phyloP scores from a whole-genome alignment of 1,284 basidiomycete species.

The Melampsora larici-populina region DNA sequence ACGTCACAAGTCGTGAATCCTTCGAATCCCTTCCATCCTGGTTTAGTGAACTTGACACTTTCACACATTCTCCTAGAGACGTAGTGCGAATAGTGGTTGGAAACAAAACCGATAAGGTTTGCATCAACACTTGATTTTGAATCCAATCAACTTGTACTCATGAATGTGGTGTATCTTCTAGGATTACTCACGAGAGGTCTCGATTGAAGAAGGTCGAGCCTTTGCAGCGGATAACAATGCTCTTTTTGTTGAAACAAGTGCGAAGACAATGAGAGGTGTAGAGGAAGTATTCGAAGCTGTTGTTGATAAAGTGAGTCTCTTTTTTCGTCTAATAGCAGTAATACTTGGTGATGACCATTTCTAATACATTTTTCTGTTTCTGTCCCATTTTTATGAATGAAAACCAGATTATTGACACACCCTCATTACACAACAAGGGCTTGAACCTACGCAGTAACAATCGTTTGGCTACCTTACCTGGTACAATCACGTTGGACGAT shows the following conservation, averaged over 20 bases:
- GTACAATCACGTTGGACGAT: conserved; percentile 27
- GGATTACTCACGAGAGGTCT: conserved; percentile 85
- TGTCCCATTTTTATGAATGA: background rate
- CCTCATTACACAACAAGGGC: conserved; percentile 52
- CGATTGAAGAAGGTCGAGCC: conserved; percentile 70
- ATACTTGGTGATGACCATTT: background rate
- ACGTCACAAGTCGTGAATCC: conserved; percentile 82
- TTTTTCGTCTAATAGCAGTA: background rate
- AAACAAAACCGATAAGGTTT: conserved; percentile 91
- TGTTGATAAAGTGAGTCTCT: conserved; percentile 61
- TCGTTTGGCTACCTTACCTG: conserved; percentile 19
- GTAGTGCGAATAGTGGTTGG: conserved; percentile 92
- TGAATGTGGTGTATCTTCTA: conserved; percentile 50
- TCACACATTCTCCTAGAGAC: conserved; percentile 65
- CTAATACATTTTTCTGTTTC: background rate
- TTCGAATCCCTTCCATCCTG: conserved; percentile 89
- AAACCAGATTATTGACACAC: conserved; percentile 54
- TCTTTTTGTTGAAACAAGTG: conserved; percentile 79
- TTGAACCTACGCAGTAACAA: background rate
- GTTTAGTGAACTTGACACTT: conserved; percentile 92
- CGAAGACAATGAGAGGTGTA: conserved; percentile 61
- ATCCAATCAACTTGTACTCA: conserved; percentile 2
- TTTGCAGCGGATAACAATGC: conserved; percentile 79
- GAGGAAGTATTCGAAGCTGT: conserved; percentile 75
- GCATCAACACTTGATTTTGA: conserved; percentile 38